phyloP scores from a whole-genome alignment of 805 yeast species.

The Candida glaebosa region DNA sequence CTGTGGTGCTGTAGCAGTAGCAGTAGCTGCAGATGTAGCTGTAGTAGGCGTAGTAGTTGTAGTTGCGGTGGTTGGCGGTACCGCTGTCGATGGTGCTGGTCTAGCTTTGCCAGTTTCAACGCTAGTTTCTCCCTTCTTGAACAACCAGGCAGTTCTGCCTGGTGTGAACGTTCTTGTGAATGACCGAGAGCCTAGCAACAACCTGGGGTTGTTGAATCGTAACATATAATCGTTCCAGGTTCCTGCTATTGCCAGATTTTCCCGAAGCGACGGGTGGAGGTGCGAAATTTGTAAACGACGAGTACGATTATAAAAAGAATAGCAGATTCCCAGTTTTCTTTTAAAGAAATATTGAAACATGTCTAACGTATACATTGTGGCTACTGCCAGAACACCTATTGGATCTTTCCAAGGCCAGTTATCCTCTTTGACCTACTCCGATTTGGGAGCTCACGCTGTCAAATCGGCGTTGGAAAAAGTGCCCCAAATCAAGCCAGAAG shows the following conservation, averaged over 20 bases:
- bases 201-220: background rate
- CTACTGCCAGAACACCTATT: constrained; percentile 92
- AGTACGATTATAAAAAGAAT: background rate
- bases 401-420: constrained; percentile 91
- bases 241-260: background rate
- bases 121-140: background rate
- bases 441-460: constrained; percentile 91
- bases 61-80: too few relatives aligned
- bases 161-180: background rate
- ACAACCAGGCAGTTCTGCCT: background rate
- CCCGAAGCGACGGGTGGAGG: background rate
- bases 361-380: constrained; percentile 74
- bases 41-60: background rate
- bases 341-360: constrained; percentile 1
- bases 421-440: constrained; percentile 71
- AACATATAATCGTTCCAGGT: background rate
- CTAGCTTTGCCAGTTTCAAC: background rate
- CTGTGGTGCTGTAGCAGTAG: background rate
- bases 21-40: background rate
- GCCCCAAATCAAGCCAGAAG: constrained; percentile 72
- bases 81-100: background rate
- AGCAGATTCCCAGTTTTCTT: background rate
- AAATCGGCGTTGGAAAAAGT: constrained; percentile 81
- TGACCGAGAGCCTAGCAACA: background rate
- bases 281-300: background rate